Base-by-base conservation (phyloP, 768 basidiomycete species). In the Boletus rubescentipes region DNA sequence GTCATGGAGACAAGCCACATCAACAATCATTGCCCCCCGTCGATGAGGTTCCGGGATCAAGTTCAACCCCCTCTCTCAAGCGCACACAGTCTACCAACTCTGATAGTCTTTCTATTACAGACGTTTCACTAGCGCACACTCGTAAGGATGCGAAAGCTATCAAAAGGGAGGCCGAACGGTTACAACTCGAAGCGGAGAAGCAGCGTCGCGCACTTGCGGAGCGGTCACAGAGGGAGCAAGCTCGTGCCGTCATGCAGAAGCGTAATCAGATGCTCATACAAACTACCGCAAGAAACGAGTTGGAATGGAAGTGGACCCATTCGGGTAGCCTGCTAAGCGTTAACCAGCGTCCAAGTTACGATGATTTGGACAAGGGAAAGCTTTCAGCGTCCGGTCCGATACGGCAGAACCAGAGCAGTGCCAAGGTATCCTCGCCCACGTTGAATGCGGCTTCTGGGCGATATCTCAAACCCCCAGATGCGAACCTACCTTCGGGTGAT, bases 211-310 rank as follows among this genome's bases (percentile, higher is more conserved):
- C 84, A 51, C 77, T 89, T 57, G 83, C 80, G 16, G 83, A 86
- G 68, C 84, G 83, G 62, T 85, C 76, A 65, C 85, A 91, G 57
- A 83, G 85, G 62, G 94, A 97, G 63, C 89, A 93, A 70, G 91
- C 93, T 16, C 83, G 93, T 50, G 92, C 91, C 40, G 93, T 96
- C 71, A 89, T 95, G 85, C 82, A 86, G 64, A 96, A 95, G 75
- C 87, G 91, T 59, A 86, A 82, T 55, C 84, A 86, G 60, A 79
- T 92, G 71, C 76, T 89, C 62, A 82, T 82, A 65, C 79, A 84
- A 60, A 78, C 67, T 16, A 70, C 76, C 30, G 71, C 68, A 41
- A 76, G 72, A 60, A 73, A 77, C 51, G 82, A 87, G 55, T 66
- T 87, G 32, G 87, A 87, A 63, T 90, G 87, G 87, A 77, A 75